These are phyloP conservation scores for Aspergillus fijiensis DNA, from an alignment of 2,329 filamentous ascomycete genomes.

Conservation along the genomic window DNA sequence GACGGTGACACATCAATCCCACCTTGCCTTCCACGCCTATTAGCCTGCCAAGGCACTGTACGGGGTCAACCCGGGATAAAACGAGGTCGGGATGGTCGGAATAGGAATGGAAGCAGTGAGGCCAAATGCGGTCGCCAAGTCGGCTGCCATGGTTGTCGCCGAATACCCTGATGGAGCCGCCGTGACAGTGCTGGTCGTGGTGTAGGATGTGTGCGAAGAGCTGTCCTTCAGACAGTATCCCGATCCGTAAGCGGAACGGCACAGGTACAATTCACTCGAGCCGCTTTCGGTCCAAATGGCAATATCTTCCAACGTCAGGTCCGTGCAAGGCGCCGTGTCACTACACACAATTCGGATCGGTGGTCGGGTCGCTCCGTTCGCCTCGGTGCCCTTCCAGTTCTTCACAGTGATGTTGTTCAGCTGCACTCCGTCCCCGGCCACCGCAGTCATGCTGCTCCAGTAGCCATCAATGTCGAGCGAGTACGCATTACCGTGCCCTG, in stretches of 20 bases:
- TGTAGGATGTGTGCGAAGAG: constrained; percentile 20
- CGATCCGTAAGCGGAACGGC: constrained; percentile 51
- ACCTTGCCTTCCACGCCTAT: neutral
- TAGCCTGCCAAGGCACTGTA: constrained; percentile 25
- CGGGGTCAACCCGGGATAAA: constrained; percentile 34
- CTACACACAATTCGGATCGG: constrained; percentile 57
- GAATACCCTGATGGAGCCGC: constrained; percentile 29
- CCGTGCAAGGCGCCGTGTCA: constrained; percentile 52
- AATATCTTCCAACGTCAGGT: constrained; percentile 53
- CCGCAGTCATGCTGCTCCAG: constrained; percentile 48
- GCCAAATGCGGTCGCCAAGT: constrained; percentile 27
- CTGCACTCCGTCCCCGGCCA: constrained; percentile 52
- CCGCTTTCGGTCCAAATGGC: constrained; percentile 46
- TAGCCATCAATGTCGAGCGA: constrained; percentile 56
- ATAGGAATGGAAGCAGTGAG: constrained; percentile 25
- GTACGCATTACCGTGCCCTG: constrained; percentile 59
- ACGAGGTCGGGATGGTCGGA: constrained; percentile 24
- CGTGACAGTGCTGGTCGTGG: constrained; percentile 24
- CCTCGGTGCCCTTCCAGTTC: constrained; percentile 56
- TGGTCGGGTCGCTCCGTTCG: constrained; percentile 51
- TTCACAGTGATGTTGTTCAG: constrained; percentile 54
- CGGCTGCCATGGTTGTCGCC: constrained; percentile 27
- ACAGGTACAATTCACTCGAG: constrained; percentile 39
- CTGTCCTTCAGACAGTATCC: constrained; percentile 48
- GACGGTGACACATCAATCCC: neutral